Conservation (phyloP, 1,139 yeast species). For the Pichia sp. region DNA sequence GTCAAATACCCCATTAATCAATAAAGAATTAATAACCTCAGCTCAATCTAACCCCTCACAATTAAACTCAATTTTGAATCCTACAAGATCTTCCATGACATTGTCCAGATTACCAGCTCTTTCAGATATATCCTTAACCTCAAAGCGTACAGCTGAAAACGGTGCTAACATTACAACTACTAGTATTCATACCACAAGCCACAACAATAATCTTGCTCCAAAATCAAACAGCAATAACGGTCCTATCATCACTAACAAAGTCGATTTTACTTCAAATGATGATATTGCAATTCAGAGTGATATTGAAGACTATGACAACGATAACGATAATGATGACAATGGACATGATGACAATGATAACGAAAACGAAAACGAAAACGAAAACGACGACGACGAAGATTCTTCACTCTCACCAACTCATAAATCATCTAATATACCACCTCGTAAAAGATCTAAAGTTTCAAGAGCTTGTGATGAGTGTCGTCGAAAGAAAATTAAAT, state of each 20-base stretch:
- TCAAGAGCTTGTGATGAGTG: conserved; percentile 67
- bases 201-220: background rate
- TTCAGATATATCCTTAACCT: background rate
- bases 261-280: background rate
- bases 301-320: background rate
- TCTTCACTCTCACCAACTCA: background rate
- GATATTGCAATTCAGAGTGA: background rate
- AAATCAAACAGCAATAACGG: background rate
- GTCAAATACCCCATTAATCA: background rate
- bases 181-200: background rate
- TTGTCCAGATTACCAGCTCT: background rate
- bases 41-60: background rate
- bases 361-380: background rate
- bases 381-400: background rate
- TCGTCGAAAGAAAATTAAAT: conserved; percentile 54
- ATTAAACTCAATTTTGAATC: conserved; percentile 7
- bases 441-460: conserved; percentile 54
- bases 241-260: background rate
- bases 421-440: conserved; percentile 1
- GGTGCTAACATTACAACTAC: background rate
- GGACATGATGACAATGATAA: conserved; percentile 1
- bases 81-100: conserved; percentile 8
- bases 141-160: background rate
- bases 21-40: background rate
- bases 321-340: conserved; percentile 1